Base-by-base conservation (phyloP, 306 rosid species). In the Fragaria nilgerrensis region DNA sequence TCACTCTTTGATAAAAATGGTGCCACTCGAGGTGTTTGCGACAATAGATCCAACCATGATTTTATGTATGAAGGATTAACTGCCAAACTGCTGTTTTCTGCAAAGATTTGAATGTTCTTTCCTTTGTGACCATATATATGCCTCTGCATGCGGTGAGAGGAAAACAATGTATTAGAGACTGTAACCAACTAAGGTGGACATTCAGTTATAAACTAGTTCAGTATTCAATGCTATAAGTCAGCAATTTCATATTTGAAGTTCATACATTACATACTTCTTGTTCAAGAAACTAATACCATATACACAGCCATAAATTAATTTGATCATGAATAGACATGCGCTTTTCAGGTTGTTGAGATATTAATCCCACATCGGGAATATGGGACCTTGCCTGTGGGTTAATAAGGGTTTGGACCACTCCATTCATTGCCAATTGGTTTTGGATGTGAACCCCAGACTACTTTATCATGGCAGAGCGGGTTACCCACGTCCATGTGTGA, bases 21-120 rank as follows among this genome's bases (percentile, higher is more conserved):
- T 49, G 99, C 98, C 67, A 96, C 97, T 82, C 99, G 92, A 71
- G 99, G 94, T 13, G 94, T 91, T 85, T 41, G 90, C 43, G 99
- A 91, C 89, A 92, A 79, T 61, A 89, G 82, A 83, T 92, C 90
- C 91, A 92, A 85, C 99, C 99, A 96, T 12, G 96, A 88, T 50
- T 65, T 84, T 68, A 92, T 80, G 82, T 92, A 96, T 41, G 92
- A 92, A 78, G 99, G 97, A 96, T 96, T 92, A 75, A 96, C 89
- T 37, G 98, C 97, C 86, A 96, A 84, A 82, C 87, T 86, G 82
- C 96, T 86, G 86, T 89, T 79, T 73, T 92, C 97, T 0, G 97
- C 94, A 82, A 96, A 92, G 77, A 92, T 85, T 70, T 86, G 86
- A 27, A 92, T 77, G 43, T 87, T 86, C 84, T 92, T 92, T 85